A percentile compares a stretch with the other conserved stretches of the same genome.
These are phyloP conservation scores for Pseudocercospora cruenta DNA, from an alignment of 2,329 filamentous ascomycete genomes.

Conservation along the genomic window DNA sequence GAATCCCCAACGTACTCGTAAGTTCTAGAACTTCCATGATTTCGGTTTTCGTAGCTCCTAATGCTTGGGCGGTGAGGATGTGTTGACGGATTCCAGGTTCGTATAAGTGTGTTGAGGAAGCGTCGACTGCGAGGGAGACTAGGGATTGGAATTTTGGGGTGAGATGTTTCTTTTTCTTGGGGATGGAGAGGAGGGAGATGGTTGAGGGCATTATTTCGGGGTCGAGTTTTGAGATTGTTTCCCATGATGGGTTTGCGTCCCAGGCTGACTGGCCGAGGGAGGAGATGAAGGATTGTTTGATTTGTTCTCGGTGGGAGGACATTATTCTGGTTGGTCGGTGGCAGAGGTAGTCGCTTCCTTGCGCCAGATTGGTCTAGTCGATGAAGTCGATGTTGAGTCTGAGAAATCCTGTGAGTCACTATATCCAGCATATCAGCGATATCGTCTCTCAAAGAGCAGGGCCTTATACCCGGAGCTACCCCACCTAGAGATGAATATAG, in stretches of 20 bases:
- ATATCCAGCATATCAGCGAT: conserved; percentile 1
- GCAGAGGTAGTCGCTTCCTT: too few relatives aligned
- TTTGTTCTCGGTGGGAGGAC: neutral
- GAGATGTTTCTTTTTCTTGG: neutral
- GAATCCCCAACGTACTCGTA: neutral
- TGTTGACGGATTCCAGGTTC: neutral
- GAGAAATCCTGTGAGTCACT: neutral
- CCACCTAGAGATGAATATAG: neutral
- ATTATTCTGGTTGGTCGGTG: neutral
- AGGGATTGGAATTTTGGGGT: neutral
- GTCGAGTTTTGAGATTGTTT: neutral
- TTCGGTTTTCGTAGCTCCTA: neutral
- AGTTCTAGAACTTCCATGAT: neutral
- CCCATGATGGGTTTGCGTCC: neutral
- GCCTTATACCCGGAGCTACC: neutral
- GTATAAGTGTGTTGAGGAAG: neutral
- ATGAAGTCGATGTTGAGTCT: neutral
- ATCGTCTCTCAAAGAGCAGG: neutral
- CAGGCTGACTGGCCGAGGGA: neutral
- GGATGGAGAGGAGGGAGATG: neutral
- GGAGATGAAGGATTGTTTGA: neutral
- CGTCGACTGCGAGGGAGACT: neutral
- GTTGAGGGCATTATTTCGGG: neutral
- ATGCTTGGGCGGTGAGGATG: neutral
- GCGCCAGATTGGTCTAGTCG: neutral